These are phyloP conservation scores for Aspergillus luchuensis DNA, from an alignment of 2,329 filamentous ascomycete species.

Conservation along the genomic window DNA sequence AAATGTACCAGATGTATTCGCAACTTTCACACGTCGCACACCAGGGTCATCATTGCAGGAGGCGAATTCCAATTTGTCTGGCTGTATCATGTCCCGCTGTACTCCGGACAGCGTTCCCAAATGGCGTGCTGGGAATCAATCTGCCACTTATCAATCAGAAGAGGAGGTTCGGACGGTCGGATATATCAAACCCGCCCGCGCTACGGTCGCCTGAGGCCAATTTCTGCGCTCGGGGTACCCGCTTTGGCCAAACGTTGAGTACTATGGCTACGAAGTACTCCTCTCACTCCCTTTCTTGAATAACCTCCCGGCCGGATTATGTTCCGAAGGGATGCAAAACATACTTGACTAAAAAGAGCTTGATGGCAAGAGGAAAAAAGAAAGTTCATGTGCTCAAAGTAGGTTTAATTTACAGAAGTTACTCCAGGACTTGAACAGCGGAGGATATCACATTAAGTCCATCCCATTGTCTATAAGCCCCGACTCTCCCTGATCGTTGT, in stretches of 20 bases:
- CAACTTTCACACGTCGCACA: conserved; percentile 11
- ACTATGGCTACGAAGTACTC: not conserved
- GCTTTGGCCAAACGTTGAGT: not conserved
- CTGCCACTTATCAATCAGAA: conserved; percentile 2
- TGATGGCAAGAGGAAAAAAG: conserved; percentile 18
- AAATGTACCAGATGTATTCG: conserved; percentile 2
- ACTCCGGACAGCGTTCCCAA: not conserved
- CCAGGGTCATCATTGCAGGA: conserved; percentile 9
- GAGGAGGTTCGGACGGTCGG: conserved; percentile 5
- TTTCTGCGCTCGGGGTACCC: conserved; percentile 2
- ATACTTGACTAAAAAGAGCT: not conserved
- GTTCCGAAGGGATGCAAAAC: not conserved
- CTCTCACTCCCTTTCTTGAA: not conserved
- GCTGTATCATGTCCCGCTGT: not conserved
- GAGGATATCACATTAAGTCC: conserved; percentile 28
- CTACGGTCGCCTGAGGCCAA: conserved; percentile 11
- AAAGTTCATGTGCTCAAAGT: conserved; percentile 29
- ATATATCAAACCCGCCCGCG: conserved; percentile 19
- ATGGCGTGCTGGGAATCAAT: not conserved
- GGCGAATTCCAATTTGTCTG: not conserved
- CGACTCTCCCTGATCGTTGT: conserved; percentile 32
- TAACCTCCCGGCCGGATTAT: not conserved
- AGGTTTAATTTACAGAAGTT: conserved; percentile 33
- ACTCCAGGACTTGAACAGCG: conserved; percentile 22
- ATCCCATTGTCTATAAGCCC: conserved; percentile 28